Percentiles rank a stretch among this genome's conserved stretches.
Conservation (phyloP, 495 filamentous ascomycete genomes). For the Podospora fimiseda region DNA sequence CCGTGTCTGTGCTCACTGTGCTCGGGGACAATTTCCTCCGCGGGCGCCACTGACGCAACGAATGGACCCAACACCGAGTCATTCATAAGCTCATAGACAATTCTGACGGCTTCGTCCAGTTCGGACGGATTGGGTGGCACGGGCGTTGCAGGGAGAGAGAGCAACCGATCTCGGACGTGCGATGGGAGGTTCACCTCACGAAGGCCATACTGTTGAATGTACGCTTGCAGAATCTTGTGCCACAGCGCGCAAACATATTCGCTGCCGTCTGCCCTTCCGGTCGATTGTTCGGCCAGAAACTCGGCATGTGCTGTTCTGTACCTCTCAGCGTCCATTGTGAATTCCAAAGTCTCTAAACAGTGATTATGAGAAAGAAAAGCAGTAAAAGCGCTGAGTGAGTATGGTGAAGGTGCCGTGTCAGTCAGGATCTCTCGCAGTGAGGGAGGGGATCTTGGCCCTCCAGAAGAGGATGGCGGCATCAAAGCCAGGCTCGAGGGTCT, state of each 20-base stretch:
- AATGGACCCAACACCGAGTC: slow-evolving; percentile 86
- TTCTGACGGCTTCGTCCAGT: slow-evolving; percentile 81
- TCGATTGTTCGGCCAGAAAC: slow-evolving; percentile 31
- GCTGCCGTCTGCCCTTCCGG: slow-evolving; percentile 41
- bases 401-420: slow-evolving; percentile 81
- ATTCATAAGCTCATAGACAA: slow-evolving; percentile 94
- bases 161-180: slow-evolving; percentile 72
- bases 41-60: slow-evolving; percentile 52
- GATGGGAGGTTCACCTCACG: slow-evolving; percentile 91
- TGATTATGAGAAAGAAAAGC: slow-evolving; percentile 97
- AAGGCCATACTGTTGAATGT: slow-evolving; percentile 71
- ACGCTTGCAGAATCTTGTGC: slow-evolving; percentile 62
- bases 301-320: slow-evolving; percentile 71
- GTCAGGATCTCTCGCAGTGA: slow-evolving; percentile 82
- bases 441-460: slow-evolving; percentile 56
- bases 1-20: slow-evolving; percentile 32
- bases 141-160: slow-evolving; percentile 55
- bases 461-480: slow-evolving; percentile 25
- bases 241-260: slow-evolving; percentile 71
- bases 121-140: slow-evolving; percentile 69
- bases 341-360: slow-evolving; percentile 94
- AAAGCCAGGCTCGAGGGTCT: slow-evolving; percentile 41
- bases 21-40: slow-evolving; percentile 26
- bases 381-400: slow-evolving; percentile 91
- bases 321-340: slow-evolving; percentile 91